Conservation (phyloP, 2,329 filamentous ascomycete species). For the Bertia moriformis region DNA sequence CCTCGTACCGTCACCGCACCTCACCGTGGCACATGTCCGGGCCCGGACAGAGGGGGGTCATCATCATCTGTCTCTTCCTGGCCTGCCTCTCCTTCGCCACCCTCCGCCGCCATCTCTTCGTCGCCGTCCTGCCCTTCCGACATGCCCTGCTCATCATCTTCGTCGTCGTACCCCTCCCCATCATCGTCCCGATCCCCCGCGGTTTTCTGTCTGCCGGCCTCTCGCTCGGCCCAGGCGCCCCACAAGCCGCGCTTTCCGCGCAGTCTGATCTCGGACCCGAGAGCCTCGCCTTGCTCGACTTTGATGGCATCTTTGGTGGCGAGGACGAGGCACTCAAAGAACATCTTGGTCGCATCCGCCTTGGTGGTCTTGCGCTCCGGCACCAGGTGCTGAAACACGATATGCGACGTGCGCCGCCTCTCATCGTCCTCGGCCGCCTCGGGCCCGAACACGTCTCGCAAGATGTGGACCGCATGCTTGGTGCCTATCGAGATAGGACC, state of each 20-base stretch:
- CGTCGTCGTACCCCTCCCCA: constrained; percentile 22
- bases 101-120: constrained; percentile 1
- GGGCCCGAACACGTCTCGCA: constrained; percentile 73
- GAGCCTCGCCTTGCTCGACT: constrained; percentile 67
- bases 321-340: constrained; percentile 89
- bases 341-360: constrained; percentile 96
- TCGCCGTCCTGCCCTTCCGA: constrained; percentile 12
- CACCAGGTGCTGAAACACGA: constrained; percentile 81
- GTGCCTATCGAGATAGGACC: constrained; percentile 82
- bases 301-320: constrained; percentile 97
- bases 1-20: too few species aligned
- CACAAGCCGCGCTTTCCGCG: constrained; percentile 88
- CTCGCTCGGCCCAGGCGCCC: constrained; percentile 84
- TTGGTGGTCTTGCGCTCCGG: constrained; percentile 69
- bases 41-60: too few species aligned
- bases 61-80: background rate
- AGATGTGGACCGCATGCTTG: constrained; percentile 85
- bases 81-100: too few species aligned
- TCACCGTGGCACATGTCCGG: too few species aligned
- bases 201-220: constrained; percentile 49
- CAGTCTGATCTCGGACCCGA: constrained; percentile 71
- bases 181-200: constrained; percentile 4
- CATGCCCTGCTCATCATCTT: constrained; percentile 16
- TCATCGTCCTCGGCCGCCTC: constrained; percentile 55
- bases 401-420: constrained; percentile 60